A percentile compares a stretch with the other conserved stretches of the same genome.
phyloP scores from a whole-genome alignment of 1,284 basidiomycete species.

The Lignosus rhinocerotis region DNA sequence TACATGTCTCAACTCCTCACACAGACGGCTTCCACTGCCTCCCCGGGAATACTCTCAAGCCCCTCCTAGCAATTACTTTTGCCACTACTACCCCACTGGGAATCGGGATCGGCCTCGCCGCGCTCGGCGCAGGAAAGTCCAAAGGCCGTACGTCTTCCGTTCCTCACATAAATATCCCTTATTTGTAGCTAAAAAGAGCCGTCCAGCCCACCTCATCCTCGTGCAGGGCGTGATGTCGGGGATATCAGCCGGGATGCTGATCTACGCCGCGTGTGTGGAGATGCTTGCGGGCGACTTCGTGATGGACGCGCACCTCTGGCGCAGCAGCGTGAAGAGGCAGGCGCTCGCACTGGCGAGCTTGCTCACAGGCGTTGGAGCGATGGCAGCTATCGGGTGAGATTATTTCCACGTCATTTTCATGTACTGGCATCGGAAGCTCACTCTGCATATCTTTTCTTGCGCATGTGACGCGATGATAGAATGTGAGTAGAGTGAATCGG shows the following conservation, averaged over 20 bases:
- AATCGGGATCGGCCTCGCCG: conserved; percentile 55
- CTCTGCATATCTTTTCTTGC: too few relatives aligned
- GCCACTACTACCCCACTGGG: conserved; percentile 71
- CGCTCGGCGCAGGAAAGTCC: conserved; percentile 39
- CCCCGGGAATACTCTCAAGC: conserved; percentile 42
- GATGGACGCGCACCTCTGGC: conserved; percentile 53
- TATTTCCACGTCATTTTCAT: too few relatives aligned
- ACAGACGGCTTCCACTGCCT: conserved; percentile 19
- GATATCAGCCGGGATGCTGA: conserved; percentile 77
- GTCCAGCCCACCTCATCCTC: conserved; percentile 48
- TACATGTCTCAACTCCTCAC: neutral
- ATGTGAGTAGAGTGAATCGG: too few relatives aligned
- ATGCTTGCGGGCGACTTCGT: conserved; percentile 82
- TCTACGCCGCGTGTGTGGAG: conserved; percentile 76
- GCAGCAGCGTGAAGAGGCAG: conserved; percentile 45
- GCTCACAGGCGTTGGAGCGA: conserved; percentile 52
- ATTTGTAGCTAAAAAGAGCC: neutral
- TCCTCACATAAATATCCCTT: neutral
- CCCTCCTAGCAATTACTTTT: conserved; percentile 61
- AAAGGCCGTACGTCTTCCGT: conserved; percentile 30
- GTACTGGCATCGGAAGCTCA: too few relatives aligned
- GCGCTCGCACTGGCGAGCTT: conserved; percentile 56
- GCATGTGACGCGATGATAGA: too few relatives aligned
- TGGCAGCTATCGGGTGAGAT: conserved; percentile 52
- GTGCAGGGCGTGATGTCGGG: conserved; percentile 73